Evolutionary conservation across 2,329 filamentous ascomycete genomes (phyloP).

Genomic region (Teratosphaeria pseudoeucalypti): DNA sequence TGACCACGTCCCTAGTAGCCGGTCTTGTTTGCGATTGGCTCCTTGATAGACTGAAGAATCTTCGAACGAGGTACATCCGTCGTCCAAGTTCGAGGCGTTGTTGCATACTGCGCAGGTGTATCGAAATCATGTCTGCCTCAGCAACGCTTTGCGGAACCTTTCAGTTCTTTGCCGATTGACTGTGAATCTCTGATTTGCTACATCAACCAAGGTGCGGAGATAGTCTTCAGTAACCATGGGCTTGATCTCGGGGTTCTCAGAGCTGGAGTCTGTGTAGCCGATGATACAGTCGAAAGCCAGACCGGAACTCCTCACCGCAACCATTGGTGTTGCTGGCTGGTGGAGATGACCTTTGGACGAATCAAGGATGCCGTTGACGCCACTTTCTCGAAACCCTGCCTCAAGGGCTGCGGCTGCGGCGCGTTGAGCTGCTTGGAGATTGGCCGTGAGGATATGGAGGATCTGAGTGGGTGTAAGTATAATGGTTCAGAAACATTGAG

Average conservation of each 20-base stretch:
- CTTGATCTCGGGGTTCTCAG: slow-evolving; percentile 25
- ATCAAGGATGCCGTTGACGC: slow-evolving; percentile 40
- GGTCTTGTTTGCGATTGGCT: no score
- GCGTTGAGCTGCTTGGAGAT: slow-evolving; percentile 61
- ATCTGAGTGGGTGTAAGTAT: slow-evolving; percentile 48
- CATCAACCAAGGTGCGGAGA: slow-evolving; percentile 53
- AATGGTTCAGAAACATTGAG: not conserved
- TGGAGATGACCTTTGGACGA: not conserved
- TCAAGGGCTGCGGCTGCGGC: slow-evolving; percentile 65
- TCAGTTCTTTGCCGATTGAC: slow-evolving; percentile 59
- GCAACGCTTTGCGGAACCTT: slow-evolving; percentile 49
- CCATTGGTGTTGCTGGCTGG: slow-evolving; percentile 43
- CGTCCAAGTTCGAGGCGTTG: not conserved
- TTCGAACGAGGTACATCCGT: not conserved
- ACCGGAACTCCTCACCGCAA: slow-evolving; percentile 76
- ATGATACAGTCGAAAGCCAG: slow-evolving; percentile 73
- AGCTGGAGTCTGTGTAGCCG: slow-evolving; percentile 37
- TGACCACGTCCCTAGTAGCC: no score
- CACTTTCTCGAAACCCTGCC: slow-evolving; percentile 83
- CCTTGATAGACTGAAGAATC: not conserved
- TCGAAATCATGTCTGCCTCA: not conserved
- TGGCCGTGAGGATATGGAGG: slow-evolving; percentile 74
- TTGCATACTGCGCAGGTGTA: not conserved
- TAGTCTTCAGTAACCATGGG: slow-evolving; percentile 57
- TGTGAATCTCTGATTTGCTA: slow-evolving; percentile 65